A percentile compares a stretch with the other conserved stretches of the same genome.
Evolutionary conservation across 2,329 filamentous ascomycete species (phyloP).

Genomic region (Diaporthe citrichinensis): DNA sequence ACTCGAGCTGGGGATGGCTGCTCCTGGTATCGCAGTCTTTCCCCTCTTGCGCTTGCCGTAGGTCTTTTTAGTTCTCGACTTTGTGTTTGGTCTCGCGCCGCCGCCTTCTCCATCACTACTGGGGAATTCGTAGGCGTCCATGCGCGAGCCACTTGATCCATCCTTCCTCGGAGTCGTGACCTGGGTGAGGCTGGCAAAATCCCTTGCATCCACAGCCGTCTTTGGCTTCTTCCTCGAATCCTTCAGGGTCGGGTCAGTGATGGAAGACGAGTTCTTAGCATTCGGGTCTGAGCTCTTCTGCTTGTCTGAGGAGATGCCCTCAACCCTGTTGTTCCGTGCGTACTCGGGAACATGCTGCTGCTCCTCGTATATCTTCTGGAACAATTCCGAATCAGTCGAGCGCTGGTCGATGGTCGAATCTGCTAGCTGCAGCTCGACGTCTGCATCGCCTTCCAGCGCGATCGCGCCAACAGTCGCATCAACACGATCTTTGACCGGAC

Average conservation of each 20-base stretch:
- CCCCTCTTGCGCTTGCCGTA: conserved; percentile 44
- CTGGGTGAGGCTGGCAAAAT: conserved; percentile 50
- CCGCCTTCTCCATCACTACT: conserved; percentile 54
- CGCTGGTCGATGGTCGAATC: conserved; percentile 44
- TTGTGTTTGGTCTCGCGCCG: conserved; percentile 26
- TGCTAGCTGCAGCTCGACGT: conserved; percentile 10
- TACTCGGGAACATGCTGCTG: conserved; percentile 53
- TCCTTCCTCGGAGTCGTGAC: conserved; percentile 49
- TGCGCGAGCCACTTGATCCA: conserved; percentile 43
- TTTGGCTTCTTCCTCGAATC: conserved; percentile 34
- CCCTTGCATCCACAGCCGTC: conserved; percentile 29
- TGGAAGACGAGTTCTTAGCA: conserved; percentile 43
- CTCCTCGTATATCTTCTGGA: conserved; percentile 62
- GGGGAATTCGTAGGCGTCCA: conserved; percentile 61
- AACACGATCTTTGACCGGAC: conserved; percentile 38
- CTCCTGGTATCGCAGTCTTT: not conserved
- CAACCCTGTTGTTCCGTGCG: not conserved
- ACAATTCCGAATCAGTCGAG: conserved; percentile 65
- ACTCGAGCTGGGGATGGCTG: conserved; percentile 6
- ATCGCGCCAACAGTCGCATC: conserved; percentile 3
- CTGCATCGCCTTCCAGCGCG: conserved; percentile 15
- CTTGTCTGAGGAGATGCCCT: conserved; percentile 4
- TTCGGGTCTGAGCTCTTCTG: conserved; percentile 30
- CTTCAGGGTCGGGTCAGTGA: conserved; percentile 48
- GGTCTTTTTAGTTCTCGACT: not conserved